These are phyloP conservation scores for Obba rivulosa DNA, from an alignment of 768 basidiomycete genomes.

Conservation along the genomic window DNA sequence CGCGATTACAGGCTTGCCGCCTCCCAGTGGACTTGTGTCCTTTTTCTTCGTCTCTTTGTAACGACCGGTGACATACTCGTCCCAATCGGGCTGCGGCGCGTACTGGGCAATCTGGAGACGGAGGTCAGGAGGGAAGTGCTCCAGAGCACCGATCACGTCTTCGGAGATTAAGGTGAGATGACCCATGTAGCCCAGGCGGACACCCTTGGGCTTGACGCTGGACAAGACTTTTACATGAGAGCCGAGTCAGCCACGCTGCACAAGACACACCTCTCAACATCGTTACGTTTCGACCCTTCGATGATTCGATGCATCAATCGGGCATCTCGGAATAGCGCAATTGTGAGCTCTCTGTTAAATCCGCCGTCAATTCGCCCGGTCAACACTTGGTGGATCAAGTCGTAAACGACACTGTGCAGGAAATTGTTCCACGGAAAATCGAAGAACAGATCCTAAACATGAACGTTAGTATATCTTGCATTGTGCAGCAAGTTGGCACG, in stretches of 20 bases:
- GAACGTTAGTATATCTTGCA: conserved; percentile 1
- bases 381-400: conserved; percentile 91
- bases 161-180: conserved; percentile 94
- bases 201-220: conserved; percentile 68
- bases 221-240: conserved; percentile 2
- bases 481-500: conserved; percentile 25
- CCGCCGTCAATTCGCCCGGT: conserved; percentile 83
- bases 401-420: conserved; percentile 93
- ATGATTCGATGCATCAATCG: conserved; percentile 80
- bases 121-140: conserved; percentile 81
- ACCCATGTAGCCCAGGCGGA: conserved; percentile 93
- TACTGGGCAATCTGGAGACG: conserved; percentile 55
- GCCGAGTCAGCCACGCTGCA: conserved; percentile 2
- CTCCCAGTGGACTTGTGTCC: conserved; percentile 77
- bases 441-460: conserved; percentile 82
- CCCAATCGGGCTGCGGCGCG: conserved; percentile 81
- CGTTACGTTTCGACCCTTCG: conserved; percentile 78
- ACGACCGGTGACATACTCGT: conserved; percentile 79
- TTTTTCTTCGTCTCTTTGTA: conserved; percentile 83
- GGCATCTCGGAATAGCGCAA: conserved; percentile 85
- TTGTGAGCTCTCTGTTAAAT: conserved; percentile 76
- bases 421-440: conserved; percentile 98
- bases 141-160: conserved; percentile 86
- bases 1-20: conserved; percentile 67
- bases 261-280: conserved; percentile 56